phyloP scores from a whole-genome alignment of 2,329 filamentous ascomycete species.

The Aspergillus sp. region DNA sequence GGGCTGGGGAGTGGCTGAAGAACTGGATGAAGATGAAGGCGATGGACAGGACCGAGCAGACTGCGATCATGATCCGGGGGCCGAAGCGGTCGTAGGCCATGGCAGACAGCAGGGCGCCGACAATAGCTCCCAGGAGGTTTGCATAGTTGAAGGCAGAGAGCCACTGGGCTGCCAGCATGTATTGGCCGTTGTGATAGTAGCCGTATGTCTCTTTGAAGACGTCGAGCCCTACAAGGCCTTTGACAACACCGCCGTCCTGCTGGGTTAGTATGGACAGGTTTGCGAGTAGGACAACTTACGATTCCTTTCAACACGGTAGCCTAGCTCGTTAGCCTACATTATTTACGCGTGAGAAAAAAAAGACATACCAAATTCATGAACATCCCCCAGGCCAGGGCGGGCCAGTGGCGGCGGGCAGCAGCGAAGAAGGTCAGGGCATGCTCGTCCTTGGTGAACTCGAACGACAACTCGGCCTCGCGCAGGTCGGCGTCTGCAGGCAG shows the following conservation, averaged over 20 bases:
- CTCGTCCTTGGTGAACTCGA: slow-evolving; percentile 25
- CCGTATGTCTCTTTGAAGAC: slow-evolving; percentile 29
- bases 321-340: background rate
- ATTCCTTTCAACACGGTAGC: slow-evolving; percentile 21
- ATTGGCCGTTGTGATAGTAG: slow-evolving; percentile 24
- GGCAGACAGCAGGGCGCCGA: slow-evolving; percentile 26
- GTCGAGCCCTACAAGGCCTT: slow-evolving; percentile 27
- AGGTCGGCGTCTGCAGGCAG: slow-evolving; percentile 11
- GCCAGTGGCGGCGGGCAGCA: slow-evolving; percentile 25
- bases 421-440: slow-evolving; percentile 25
- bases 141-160: slow-evolving; percentile 29
- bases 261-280: background rate
- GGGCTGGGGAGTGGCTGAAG: slow-evolving; percentile 57
- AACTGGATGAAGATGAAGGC: slow-evolving; percentile 63
- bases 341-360: no score
- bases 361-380: slow-evolving; percentile 28
- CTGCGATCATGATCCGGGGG: slow-evolving; percentile 24
- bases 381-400: slow-evolving; percentile 25
- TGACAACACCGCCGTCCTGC: slow-evolving; percentile 24
- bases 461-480: slow-evolving; percentile 21
- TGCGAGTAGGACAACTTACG: background rate
- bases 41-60: slow-evolving; percentile 32
- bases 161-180: slow-evolving; percentile 27
- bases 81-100: slow-evolving; percentile 30
- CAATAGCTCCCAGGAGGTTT: slow-evolving; percentile 25